A percentile compares a stretch with the other conserved stretches of the same genome.
These are phyloP conservation scores for Fraxinus paxiana DNA, from an alignment of 305 asterid species.

Conservation along the genomic window DNA sequence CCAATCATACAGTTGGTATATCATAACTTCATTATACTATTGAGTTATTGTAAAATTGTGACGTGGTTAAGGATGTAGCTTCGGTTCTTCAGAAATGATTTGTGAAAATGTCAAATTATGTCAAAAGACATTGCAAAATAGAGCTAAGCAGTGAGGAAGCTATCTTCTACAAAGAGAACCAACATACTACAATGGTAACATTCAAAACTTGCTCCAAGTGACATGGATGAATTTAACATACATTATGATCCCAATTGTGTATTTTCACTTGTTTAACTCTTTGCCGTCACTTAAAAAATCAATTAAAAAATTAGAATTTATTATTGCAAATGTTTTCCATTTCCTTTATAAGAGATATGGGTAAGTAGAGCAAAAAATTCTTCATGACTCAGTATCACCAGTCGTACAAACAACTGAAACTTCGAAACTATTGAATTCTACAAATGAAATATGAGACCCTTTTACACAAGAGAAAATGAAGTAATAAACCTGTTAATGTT, in stretches of 20 bases:
- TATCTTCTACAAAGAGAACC: neutral
- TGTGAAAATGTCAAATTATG: conserved; percentile 16
- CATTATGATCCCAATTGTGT: neutral
- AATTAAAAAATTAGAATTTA: neutral
- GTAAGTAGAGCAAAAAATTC: neutral
- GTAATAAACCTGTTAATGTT: conserved; percentile 74
- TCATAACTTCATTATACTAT: neutral
- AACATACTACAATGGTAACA: conserved; percentile 12
- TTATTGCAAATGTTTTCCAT: neutral
- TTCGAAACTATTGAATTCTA: neutral
- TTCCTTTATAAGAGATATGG: neutral
- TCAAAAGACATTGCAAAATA: conserved; percentile 16
- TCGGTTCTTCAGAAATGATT: neutral
- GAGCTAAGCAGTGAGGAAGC: neutral
- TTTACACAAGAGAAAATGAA: conserved; percentile 20
- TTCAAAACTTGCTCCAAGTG: conserved; percentile 19
- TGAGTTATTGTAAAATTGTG: conserved; percentile 1
- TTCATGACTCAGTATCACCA: neutral
- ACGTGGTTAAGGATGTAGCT: conserved; percentile 15
- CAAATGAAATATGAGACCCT: conserved; percentile 20
- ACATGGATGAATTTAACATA: conserved; percentile 21
- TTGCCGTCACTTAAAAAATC: neutral
- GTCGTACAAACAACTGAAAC: neutral
- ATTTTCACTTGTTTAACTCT: neutral
- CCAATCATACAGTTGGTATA: conserved; percentile 7